Evolutionary conservation across 495 filamentous ascomycete species (phyloP), one percentile per base, ranked within the genome.

Genomic region (Xylaria flabelliformis): DNA sequence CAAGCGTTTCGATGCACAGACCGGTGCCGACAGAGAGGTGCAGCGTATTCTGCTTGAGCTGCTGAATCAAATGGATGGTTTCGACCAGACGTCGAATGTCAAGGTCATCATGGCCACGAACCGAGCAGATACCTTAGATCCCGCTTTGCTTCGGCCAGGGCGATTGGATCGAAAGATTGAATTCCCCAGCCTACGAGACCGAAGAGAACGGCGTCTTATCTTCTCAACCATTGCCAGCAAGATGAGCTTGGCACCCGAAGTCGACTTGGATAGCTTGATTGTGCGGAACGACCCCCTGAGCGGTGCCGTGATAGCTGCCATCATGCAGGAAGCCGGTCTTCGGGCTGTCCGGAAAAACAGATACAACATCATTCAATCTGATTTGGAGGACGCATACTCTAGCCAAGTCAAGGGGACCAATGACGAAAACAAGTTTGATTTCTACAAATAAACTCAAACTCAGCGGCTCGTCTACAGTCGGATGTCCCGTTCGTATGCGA

Each of bases 101-200:
- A 99, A 99, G 83, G 96, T 99, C 78, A 98, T 99, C 85, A 99
- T 99, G 96, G 96, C 96, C 69, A 99, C 96, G 73, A 99, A 99
- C 85, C 90, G 96, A 75, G 97, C 96, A 62, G 96, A 99, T 78
- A 99, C 97, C 17, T 86, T 99, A 64, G 96, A 99, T 79, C 96
- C 96, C 4, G 96, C 96, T 15, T 84, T 99, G 75, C 89, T 99
- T 59, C 93, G 96, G 71, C 96, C 96, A 24, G 96, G 96, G 70
- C 94, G 96, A 82, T 88, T 99, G 69, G 96, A 99, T 82, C 89
- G 96, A 74, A 99, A 99, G 88, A 99, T 99, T 74, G 96, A 99
- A 82, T 99, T 99, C 83, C 96, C 96, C 13, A 92, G 87, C 42
- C 88, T 99, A 64, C 88, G 94, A 73, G 96, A 99, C 80, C 89